Evolutionary conservation across 345 rosid species (phyloP).

Genomic region (Camelina laxa): DNA sequence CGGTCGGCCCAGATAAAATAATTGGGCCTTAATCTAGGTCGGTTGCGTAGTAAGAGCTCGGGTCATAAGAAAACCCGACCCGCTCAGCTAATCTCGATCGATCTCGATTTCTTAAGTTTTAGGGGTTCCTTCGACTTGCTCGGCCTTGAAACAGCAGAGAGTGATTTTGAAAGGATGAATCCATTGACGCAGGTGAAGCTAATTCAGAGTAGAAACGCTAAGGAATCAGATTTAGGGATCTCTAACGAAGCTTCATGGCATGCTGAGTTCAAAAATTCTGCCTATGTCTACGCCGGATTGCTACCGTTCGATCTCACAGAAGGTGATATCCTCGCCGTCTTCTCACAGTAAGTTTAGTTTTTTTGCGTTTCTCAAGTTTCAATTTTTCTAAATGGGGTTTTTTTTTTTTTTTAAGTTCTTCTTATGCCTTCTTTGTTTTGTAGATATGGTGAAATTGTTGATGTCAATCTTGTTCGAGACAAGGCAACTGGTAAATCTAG

Average conservation of each 20-base stretch:
- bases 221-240: constrained; percentile 78
- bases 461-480: constrained; percentile 88
- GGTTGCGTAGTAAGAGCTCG: neutral
- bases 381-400: neutral
- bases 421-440: neutral
- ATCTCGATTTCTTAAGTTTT: neutral
- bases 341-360: constrained; percentile 65
- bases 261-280: constrained; percentile 86
- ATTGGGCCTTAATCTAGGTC: constrained; percentile 13
- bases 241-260: constrained; percentile 97
- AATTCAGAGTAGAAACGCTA: constrained; percentile 73
- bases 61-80: constrained; percentile 15
- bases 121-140: constrained; percentile 16
- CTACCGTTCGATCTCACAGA: constrained; percentile 92
- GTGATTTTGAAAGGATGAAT: constrained; percentile 54
- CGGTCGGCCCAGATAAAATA: neutral
- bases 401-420: neutral
- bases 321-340: constrained; percentile 95
- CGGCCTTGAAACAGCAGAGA: constrained; percentile 17
- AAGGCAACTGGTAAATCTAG: constrained; percentile 91
- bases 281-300: constrained; percentile 81
- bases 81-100: neutral
- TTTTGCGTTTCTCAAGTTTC: neutral
- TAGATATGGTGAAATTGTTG: constrained; percentile 87
- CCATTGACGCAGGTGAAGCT: constrained; percentile 84